Conservation (phyloP, 345 rosid genomes). For the Iberis pinnata region DNA sequence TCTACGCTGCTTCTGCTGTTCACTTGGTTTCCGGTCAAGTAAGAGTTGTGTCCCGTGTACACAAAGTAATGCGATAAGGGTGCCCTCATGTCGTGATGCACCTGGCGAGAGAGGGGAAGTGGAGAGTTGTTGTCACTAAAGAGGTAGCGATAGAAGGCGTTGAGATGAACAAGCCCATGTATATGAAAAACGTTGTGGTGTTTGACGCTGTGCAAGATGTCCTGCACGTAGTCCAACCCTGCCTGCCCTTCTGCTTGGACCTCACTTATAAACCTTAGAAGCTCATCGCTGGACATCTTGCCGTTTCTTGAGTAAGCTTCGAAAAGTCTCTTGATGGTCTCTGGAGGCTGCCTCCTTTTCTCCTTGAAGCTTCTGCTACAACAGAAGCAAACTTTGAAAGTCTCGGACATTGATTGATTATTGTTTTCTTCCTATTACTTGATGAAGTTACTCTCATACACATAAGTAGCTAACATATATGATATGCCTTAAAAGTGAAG, state of each 20-base stretch:
- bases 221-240: constrained; percentile 44
- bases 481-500: constrained; percentile 13
- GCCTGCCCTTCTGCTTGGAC: constrained; percentile 47
- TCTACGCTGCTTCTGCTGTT: constrained; percentile 55
- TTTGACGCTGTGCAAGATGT: constrained; percentile 36
- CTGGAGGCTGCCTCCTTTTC: constrained; percentile 59
- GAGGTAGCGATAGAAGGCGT: constrained; percentile 38
- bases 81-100: constrained; percentile 58
- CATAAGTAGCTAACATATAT: not conserved
- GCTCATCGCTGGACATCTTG: constrained; percentile 43
- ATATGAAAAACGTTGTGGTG: constrained; percentile 28
- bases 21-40: constrained; percentile 74
- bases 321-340: constrained; percentile 51
- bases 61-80: constrained; percentile 74
- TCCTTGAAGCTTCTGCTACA: constrained; percentile 71
- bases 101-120: constrained; percentile 36
- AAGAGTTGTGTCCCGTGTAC: constrained; percentile 85
- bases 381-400: constrained; percentile 29
- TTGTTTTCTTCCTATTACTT: too few species aligned
- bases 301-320: constrained; percentile 40
- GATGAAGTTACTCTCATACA: not conserved
- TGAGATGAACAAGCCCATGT: constrained; percentile 40
- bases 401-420: constrained; percentile 22
- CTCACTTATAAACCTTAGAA: constrained; percentile 46
- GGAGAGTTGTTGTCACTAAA: constrained; percentile 37